Conservation (phyloP, 2,329 filamentous ascomycete species). For the Cytospora mali region DNA sequence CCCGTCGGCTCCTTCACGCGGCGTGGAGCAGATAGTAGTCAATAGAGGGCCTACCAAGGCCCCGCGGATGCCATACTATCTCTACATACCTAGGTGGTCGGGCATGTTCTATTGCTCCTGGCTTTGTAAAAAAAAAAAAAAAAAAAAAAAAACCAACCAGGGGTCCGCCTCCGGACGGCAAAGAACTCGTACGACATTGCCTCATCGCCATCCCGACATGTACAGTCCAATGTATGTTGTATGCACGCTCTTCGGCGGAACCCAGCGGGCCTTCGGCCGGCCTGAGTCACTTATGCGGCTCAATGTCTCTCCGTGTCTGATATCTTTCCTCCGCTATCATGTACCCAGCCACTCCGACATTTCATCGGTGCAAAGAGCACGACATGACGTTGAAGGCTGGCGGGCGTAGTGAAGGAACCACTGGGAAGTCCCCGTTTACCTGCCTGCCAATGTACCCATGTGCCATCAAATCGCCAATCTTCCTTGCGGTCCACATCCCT, state of each 20-base stretch:
- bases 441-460: not conserved
- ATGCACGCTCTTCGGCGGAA: not conserved
- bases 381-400: conserved; percentile 16
- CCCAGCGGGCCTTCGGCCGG: conserved; percentile 2
- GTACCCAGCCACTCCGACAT: conserved; percentile 12
- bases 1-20: too few species aligned
- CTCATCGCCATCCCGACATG: not conserved
- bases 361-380: not conserved
- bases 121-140: too few species aligned
- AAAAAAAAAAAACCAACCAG: too few species aligned
- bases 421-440: not conserved
- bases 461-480: not conserved
- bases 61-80: too few species aligned
- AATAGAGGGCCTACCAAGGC: too few species aligned
- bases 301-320: conserved; percentile 17
- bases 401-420: not conserved
- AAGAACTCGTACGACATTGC: not conserved
- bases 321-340: conserved; percentile 1
- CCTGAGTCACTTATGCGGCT: conserved; percentile 20
- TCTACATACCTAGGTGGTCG: too few species aligned
- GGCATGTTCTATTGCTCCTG: too few species aligned
- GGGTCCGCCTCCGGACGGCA: not conserved
- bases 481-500: not conserved
- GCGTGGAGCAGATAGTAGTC: too few species aligned
- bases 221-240: too few species aligned